Base-by-base conservation (phyloP, 2,329 filamentous ascomycete species). In the Fusarium siculi region DNA sequence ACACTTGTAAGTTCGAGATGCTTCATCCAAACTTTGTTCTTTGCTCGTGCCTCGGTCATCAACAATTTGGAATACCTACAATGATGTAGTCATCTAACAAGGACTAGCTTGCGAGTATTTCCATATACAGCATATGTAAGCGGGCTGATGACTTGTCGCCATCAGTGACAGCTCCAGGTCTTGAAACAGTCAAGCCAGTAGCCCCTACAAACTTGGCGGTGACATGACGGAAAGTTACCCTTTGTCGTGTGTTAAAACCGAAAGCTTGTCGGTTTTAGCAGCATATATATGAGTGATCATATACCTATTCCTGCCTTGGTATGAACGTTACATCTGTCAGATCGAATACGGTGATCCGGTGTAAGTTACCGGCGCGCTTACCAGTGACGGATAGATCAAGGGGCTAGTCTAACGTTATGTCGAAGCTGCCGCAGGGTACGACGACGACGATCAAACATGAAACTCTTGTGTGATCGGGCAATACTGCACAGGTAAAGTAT, bases 281-380 rank as follows among this genome's bases (percentile, higher is more conserved):
- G 23, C 30, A 53, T 56, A 70, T 49, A 52, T 49, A 52, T 32
- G n/a, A 42, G 36, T 36, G 30, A 56, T 59, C 30, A 30, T 59
- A 52, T 63, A 42, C 47, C 43, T 52, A 64, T 53, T 58, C 47
- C 50, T 58, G 47, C 62, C 42, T 46, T 61, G 46, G 60, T 64
- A 47, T 46, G 59, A 28, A 39, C 36, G 57, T 70, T 68, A 43
- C 57, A 73, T 68, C 30, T 39, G 34, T 57, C 40, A 55, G 46
- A 40, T 53, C 46, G 55, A 46, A 72, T 36, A 55, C 49, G 50
- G 65, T 49, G 57, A 63, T 70, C 50, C 40, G 44, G 37, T 58
- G 42, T 57, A 60, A 61, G 70, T 59, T 58, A n/a, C 58, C 56
- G 59, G 46, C 44, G 44, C 61, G 66, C 57, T 70, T 66, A 43